Conservation (phyloP, 2,329 filamentous ascomycete species). For the Penicillium hordei region DNA sequence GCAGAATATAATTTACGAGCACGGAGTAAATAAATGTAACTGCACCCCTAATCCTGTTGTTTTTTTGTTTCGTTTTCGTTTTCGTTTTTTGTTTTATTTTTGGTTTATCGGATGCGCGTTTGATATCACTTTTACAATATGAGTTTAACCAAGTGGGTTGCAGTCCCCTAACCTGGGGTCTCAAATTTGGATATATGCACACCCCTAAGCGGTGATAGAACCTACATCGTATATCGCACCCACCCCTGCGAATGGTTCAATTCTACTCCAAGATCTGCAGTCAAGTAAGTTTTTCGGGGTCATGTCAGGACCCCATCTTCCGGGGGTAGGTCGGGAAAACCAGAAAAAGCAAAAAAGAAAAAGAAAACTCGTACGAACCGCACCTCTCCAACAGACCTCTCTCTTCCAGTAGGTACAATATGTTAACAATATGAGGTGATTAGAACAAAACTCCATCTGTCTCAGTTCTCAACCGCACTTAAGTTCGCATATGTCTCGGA, state of each 20-base stretch:
- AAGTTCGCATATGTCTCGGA: neutral
- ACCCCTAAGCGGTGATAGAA: neutral
- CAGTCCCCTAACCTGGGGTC: neutral
- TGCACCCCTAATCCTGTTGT: neutral
- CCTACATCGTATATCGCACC: neutral
- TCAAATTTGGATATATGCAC: neutral
- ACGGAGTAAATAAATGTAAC: neutral
- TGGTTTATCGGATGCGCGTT: neutral
- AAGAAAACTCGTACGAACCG: neutral
- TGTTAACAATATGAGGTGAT: too few species aligned
- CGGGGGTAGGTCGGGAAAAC: neutral
- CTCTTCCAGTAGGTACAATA: neutral
- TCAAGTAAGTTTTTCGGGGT: neutral
- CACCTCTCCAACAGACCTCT: neutral
- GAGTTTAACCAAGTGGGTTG: neutral
- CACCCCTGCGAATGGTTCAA: neutral
- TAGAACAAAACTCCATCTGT: neutral
- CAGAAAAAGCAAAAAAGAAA: neutral
- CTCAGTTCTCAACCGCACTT: neutral
- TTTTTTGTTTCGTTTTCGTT: too few species aligned
- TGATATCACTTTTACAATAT: neutral
- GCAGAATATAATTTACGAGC: neutral
- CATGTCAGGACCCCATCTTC: conserved; percentile 3
- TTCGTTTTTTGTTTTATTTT: neutral
- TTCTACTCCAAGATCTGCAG: neutral